Conservation (phyloP, 257 asterid genomes). For the Salvia splendens region DNA sequence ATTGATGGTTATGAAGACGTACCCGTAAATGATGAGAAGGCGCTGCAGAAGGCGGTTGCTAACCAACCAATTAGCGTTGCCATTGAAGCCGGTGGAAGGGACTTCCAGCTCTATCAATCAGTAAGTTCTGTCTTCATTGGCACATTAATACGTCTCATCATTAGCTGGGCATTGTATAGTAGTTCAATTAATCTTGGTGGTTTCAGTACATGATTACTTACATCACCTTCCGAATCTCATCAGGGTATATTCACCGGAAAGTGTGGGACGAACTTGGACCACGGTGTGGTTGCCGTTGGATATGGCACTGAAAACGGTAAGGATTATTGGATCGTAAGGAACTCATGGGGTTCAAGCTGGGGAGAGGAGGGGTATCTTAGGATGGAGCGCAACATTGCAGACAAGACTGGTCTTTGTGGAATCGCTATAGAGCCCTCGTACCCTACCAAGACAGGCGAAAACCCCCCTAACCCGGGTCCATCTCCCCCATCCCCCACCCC, state of each 20-base stretch:
- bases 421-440: slow-evolving; percentile 62
- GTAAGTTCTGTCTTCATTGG: slow-evolving; percentile 35
- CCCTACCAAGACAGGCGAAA: slow-evolving; percentile 47
- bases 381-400: slow-evolving; percentile 49
- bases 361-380: slow-evolving; percentile 57
- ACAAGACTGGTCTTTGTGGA: slow-evolving; percentile 49
- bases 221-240: neutral
- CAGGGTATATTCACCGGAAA: slow-evolving; percentile 63
- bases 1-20: slow-evolving; percentile 67
- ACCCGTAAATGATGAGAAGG: slow-evolving; percentile 41
- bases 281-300: slow-evolving; percentile 55
- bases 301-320: slow-evolving; percentile 49
- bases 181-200: neutral
- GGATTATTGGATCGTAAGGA: slow-evolving; percentile 59
- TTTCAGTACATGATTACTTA: neutral
- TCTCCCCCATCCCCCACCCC: slow-evolving; percentile 61
- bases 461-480: slow-evolving; percentile 63
- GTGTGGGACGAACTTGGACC: slow-evolving; percentile 53
- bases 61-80: slow-evolving; percentile 66
- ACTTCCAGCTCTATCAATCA: slow-evolving; percentile 62
- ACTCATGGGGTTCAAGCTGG: slow-evolving; percentile 64
- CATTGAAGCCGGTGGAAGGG: slow-evolving; percentile 71
- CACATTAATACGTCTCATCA: neutral
- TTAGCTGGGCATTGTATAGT: no score
- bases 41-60: slow-evolving; percentile 57